A percentile compares a stretch with the other conserved stretches of the same genome.
Conservation (phyloP, 2,329 filamentous ascomycete genomes). For the Teratosphaeriaceae sp. region DNA sequence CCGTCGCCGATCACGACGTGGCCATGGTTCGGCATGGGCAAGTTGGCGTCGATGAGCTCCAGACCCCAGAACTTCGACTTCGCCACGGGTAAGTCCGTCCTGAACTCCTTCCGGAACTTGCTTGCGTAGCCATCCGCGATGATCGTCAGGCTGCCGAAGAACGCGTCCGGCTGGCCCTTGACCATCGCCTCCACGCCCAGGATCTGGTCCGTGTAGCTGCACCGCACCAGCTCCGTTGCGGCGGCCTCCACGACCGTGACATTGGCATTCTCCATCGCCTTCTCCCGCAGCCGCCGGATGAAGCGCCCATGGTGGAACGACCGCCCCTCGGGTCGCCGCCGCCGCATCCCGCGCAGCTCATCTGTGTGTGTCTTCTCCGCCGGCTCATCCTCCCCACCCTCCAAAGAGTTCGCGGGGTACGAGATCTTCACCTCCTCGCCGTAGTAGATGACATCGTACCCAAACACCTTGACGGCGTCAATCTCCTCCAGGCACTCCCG, state of each 20-base stretch:
- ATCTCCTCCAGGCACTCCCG: slow-evolving; percentile 79
- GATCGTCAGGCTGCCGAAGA: slow-evolving; percentile 83
- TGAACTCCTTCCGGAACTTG: slow-evolving; percentile 78
- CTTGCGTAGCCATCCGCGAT: slow-evolving; percentile 89
- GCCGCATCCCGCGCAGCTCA: slow-evolving; percentile 26
- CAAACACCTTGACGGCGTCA: slow-evolving; percentile 73
- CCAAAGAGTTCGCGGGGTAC: slow-evolving; percentile 60
- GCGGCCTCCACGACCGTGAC: slow-evolving; percentile 90
- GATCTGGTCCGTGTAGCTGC: slow-evolving; percentile 62
- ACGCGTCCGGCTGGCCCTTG: slow-evolving; percentile 59
- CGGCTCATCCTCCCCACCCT: slow-evolving; percentile 26
- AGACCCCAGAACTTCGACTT: slow-evolving; percentile 89
- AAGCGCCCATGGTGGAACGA: slow-evolving; percentile 94
- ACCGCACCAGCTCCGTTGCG: slow-evolving; percentile 67
- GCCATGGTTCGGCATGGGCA: slow-evolving; percentile 69
- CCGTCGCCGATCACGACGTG: slow-evolving; percentile 80
- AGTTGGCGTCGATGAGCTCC: slow-evolving; percentile 79
- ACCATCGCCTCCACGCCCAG: slow-evolving; percentile 76
- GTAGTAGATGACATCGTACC: slow-evolving; percentile 84
- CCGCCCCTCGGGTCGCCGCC: slow-evolving; percentile 60
- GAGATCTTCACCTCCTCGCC: slow-evolving; percentile 65
- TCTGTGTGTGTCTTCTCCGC: slow-evolving; percentile 25
- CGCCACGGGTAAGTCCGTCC: slow-evolving; percentile 59
- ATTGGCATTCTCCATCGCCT: slow-evolving; percentile 68
- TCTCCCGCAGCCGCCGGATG: slow-evolving; percentile 70